Evolutionary conservation across 1,284 basidiomycete genomes (phyloP).

Genomic region (Rhodofomes roseus): DNA sequence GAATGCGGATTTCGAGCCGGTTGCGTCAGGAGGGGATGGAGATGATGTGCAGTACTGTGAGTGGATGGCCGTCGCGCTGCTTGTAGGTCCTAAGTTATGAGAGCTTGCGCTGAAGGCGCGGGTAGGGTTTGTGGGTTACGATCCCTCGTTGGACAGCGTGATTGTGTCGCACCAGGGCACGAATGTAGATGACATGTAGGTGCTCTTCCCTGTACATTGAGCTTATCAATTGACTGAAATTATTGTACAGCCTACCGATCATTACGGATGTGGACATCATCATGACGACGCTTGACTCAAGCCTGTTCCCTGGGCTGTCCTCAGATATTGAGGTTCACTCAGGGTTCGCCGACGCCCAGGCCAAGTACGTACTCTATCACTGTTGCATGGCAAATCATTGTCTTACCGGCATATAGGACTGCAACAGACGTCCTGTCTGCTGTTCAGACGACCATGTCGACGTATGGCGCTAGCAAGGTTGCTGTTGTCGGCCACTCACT

Average conservation of each 20-base stretch:
- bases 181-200: conserved; percentile 43
- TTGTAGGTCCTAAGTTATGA: not conserved
- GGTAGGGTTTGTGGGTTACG: conserved; percentile 44
- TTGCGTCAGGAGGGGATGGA: conserved; percentile 62
- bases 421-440: conserved; percentile 34
- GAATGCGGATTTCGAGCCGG: conserved; percentile 49
- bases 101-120: not conserved
- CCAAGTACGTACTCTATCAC: conserved; percentile 38
- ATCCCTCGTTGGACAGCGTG: conserved; percentile 37
- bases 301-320: conserved; percentile 56
- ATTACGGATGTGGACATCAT: conserved; percentile 52
- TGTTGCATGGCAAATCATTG: too few species aligned
- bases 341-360: conserved; percentile 54
- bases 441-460: conserved; percentile 30
- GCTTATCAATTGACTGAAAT: not conserved
- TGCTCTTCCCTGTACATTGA: not conserved
- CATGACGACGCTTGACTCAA: conserved; percentile 34
- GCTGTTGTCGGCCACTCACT: conserved; percentile 38
- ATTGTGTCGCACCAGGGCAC: conserved; percentile 55
- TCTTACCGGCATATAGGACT: too few species aligned
- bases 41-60: conserved; percentile 43
- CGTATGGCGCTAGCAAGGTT: conserved; percentile 27
- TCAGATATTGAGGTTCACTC: conserved; percentile 47
- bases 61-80: conserved; percentile 12
- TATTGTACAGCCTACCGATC: conserved; percentile 36